Evolutionary conservation across 192 early-diverging fungal species (phyloP).

Genomic region (Coemansia sp.): DNA sequence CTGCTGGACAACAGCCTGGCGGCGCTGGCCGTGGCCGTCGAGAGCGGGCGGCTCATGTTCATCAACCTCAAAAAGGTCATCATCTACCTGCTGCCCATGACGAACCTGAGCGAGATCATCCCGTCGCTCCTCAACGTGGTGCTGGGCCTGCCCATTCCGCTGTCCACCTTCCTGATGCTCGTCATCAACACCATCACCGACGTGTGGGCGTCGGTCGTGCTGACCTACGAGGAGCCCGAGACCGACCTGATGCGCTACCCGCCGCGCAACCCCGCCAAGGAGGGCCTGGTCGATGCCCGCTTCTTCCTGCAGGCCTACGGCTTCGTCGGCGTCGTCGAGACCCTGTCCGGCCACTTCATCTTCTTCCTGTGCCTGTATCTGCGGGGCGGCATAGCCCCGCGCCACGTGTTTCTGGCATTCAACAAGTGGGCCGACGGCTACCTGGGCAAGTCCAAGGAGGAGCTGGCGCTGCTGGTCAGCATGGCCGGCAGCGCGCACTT

Average conservation of each 20-base stretch:
- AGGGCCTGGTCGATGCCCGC: slow-evolving; percentile 63
- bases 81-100: slow-evolving; percentile 76
- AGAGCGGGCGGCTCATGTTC: slow-evolving; percentile 79
- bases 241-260: slow-evolving; percentile 64
- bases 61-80: slow-evolving; percentile 88
- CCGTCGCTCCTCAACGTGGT: slow-evolving; percentile 77
- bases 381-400: slow-evolving; percentile 57
- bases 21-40: slow-evolving; percentile 69
- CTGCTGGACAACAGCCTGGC: slow-evolving; percentile 66
- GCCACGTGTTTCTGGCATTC: slow-evolving; percentile 59
- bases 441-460: slow-evolving; percentile 51
- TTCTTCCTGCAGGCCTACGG: slow-evolving; percentile 74
- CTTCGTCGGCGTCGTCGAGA: slow-evolving; percentile 72
- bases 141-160: slow-evolving; percentile 73
- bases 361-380: slow-evolving; percentile 67
- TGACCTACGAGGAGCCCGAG: slow-evolving; percentile 79
- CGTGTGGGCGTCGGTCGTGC: slow-evolving; percentile 58
- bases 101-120: slow-evolving; percentile 71
- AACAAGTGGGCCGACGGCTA: slow-evolving; percentile 58
- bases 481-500: slow-evolving; percentile 50
- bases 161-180: slow-evolving; percentile 81
- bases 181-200: slow-evolving; percentile 67
- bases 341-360: slow-evolving; percentile 64
- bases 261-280: slow-evolving; percentile 69
- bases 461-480: slow-evolving; percentile 42